phyloP scores from a whole-genome alignment of 2,329 filamentous ascomycete species.

The Graphilbum fragrans region DNA sequence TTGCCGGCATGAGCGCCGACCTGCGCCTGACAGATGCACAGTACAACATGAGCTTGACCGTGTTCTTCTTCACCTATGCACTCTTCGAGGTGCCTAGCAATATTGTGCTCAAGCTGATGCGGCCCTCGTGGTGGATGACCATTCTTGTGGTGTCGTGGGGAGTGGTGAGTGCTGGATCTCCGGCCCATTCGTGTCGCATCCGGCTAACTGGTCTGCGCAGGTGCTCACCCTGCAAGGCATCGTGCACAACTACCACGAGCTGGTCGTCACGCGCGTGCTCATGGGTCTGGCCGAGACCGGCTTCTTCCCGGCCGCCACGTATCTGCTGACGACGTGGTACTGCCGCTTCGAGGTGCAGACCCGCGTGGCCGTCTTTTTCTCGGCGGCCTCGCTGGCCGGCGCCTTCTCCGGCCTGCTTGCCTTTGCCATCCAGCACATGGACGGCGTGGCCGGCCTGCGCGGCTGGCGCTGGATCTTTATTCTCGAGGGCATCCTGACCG shows the following conservation, averaged over 20 bases:
- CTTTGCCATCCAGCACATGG: conserved; percentile 8
- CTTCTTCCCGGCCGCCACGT: conserved; percentile 5
- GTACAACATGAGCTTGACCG: conserved; percentile 43
- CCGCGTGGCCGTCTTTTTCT: conserved; percentile 8
- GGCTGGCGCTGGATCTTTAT: conserved; percentile 64
- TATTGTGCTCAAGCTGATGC: conserved; percentile 50
- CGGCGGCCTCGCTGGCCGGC: conserved; percentile 7
- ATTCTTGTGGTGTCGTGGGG: conserved; percentile 59
- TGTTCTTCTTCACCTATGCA: conserved; percentile 48
- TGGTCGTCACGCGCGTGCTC: conserved; percentile 38
- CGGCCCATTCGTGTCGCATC: neutral
- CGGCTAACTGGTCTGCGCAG: conserved; percentile 14
- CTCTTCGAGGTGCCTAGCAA: conserved; percentile 56
- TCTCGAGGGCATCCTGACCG: conserved; percentile 49
- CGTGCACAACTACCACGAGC: conserved; percentile 32
- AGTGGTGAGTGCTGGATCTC: conserved; percentile 11
- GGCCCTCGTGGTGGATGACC: conserved; percentile 50
- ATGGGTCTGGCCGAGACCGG: conserved; percentile 47
- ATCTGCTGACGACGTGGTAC: conserved; percentile 8
- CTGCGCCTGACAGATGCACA: conserved; percentile 47
- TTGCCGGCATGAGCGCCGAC: conserved; percentile 40
- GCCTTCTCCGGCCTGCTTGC: conserved; percentile 10
- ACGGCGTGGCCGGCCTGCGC: conserved; percentile 28
- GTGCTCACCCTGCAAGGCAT: conserved; percentile 39
- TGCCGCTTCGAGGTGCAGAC: conserved; percentile 8